phyloP scores from a whole-genome alignment of 495 filamentous ascomycete genomes.

The Penicillium bovifimosum region DNA sequence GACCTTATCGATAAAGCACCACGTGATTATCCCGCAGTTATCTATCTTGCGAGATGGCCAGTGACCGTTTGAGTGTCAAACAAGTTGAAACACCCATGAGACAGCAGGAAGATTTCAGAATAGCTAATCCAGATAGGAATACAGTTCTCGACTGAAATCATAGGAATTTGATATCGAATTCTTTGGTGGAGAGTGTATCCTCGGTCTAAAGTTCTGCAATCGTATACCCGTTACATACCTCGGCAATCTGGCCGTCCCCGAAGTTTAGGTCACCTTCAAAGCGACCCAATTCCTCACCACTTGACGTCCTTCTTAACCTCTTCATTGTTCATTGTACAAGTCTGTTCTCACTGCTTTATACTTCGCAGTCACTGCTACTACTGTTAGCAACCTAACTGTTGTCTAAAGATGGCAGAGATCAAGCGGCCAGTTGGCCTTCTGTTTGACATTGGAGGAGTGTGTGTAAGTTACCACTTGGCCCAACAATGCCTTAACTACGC shows the following conservation, averaged over 20 bases:
- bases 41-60: not conserved
- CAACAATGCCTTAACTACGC: not conserved
- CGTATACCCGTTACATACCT: conserved; percentile 12
- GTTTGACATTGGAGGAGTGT: conserved; percentile 96
- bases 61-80: not conserved
- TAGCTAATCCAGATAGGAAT: no score
- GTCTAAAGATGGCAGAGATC: conserved; percentile 29
- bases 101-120: not conserved
- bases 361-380: not conserved
- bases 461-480: conserved; percentile 53
- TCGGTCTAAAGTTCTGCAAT: conserved; percentile 8
- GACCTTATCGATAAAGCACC: conserved; percentile 1
- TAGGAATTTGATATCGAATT: not conserved
- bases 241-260: conserved; percentile 13
- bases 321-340: no score
- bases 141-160: no score
- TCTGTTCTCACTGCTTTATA: not conserved
- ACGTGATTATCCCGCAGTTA: conserved; percentile 2
- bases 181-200: conserved; percentile 1
- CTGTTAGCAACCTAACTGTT: not conserved
- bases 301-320: not conserved
- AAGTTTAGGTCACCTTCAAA: conserved; percentile 3
- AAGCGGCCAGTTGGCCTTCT: conserved; percentile 69
- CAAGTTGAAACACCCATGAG: no score
- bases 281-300: conserved; percentile 5